Conservation (phyloP, 2,329 filamentous ascomycete genomes). For the Talaromyces atroroseus region DNA sequence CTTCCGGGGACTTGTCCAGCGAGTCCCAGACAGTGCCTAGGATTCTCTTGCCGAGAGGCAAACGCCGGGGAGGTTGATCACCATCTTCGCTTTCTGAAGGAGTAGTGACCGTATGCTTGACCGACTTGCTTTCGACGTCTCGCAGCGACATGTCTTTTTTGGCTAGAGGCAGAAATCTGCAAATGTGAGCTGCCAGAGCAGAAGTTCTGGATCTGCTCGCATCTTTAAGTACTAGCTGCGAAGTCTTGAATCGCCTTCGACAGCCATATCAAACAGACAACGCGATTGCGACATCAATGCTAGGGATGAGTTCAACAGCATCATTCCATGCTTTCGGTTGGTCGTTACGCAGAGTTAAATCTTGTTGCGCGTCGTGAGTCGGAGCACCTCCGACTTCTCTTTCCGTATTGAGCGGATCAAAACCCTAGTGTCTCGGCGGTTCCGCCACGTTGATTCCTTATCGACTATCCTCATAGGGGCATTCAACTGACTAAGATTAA, state of each 20-base stretch:
- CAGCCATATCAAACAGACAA: too few relatives aligned
- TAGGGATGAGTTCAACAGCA: background rate
- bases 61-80: too few relatives aligned
- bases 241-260: too few relatives aligned
- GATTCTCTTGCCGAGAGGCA: background rate
- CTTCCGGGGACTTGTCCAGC: conserved; percentile 4
- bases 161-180: too few relatives aligned
- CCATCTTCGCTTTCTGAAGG: background rate
- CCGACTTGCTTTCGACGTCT: background rate
- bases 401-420: background rate
- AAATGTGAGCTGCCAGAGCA: too few relatives aligned
- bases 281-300: background rate
- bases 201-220: too few relatives aligned
- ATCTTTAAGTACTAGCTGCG: too few relatives aligned
- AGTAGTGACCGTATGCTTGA: background rate
- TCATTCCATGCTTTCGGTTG: background rate
- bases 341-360: background rate
- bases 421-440: background rate
- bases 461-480: too few relatives aligned
- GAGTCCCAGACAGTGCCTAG: conserved; percentile 4
- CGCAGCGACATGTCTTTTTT: background rate
- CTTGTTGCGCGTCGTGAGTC: background rate
- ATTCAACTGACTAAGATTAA: too few relatives aligned
- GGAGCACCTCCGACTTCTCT: background rate
- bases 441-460: background rate